Percentiles rank a stretch among this genome's conserved stretches.
Conservation (phyloP, 2,329 filamentous ascomycete species). For the Penicillium sp. region DNA sequence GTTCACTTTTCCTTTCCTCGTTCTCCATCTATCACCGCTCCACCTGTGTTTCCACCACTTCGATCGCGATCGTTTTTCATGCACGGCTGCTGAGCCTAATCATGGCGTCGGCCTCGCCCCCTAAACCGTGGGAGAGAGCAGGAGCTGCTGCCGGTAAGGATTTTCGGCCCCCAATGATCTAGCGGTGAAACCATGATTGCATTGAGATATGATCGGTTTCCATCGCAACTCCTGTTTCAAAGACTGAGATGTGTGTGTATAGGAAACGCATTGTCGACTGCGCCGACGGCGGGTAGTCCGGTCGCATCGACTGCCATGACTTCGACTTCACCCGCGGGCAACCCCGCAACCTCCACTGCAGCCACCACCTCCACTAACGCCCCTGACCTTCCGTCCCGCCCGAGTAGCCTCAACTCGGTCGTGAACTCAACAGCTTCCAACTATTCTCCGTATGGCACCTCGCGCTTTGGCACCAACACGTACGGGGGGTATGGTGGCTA, state of each 20-base stretch:
- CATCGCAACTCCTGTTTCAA: not conserved
- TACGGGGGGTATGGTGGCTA: constrained; percentile 48
- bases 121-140: constrained; percentile 92
- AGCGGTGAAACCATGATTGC: not conserved
- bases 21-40: constrained; percentile 9
- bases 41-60: constrained; percentile 9
- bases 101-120: constrained; percentile 68
- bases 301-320: constrained; percentile 33
- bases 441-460: constrained; percentile 62
- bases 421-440: constrained; percentile 84
- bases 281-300: constrained; percentile 19
- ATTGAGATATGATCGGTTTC: not conserved
- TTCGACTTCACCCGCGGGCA: constrained; percentile 36
- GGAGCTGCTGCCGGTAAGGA: constrained; percentile 53
- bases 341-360: constrained; percentile 40
- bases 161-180: not conserved
- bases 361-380: constrained; percentile 37
- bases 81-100: constrained; percentile 26
- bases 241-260: not conserved
- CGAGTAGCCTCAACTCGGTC: constrained; percentile 67
- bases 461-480: constrained; percentile 50
- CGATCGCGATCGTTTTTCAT: constrained; percentile 19
- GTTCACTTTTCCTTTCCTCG: constrained; percentile 14
- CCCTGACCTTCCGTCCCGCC: constrained; percentile 73
- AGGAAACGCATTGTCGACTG: constrained; percentile 27